Evolutionary conservation across 805 yeast species (phyloP), one percentile per base, ranked within the genome.

Genomic region (Candida palmyrensis): DNA sequence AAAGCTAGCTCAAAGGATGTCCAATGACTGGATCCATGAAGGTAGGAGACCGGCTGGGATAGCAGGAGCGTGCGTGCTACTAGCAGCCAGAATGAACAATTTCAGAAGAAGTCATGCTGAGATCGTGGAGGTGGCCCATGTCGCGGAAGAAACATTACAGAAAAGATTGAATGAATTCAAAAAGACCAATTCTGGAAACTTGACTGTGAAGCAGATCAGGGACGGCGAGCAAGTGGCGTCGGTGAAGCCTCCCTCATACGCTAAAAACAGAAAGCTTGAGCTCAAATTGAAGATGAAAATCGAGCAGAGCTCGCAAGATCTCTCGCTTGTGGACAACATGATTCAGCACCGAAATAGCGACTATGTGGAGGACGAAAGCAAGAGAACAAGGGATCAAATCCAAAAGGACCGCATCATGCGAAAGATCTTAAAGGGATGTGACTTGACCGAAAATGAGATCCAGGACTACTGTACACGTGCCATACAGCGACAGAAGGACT

Each of bases 31-130:
- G 97, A 83, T 92, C 45, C 85, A 81, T 53, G 95, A 87, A 59
- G 99, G 99, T 17, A 74, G 99, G 52, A 71, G 97, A 41, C 98
- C 99, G 0, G 97, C 98, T 0, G 98, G 99, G 48, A 77, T 92
- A 34, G 98, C 98, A 0, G 99, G 97, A 15, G 98, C 98, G 0
- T 88, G 97, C 58, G 68, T 92, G 2, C 55, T 94, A 28, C 62
- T 92, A 32, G 98, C 99, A 0, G 92, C 97, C 2, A 73, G 98
- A 58, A 94, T 92, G 97, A 92, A 92, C 59, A 89, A 89, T 51
- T 80, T 84, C 53, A 73, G 96, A 51, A 71, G 97, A 50, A 81
- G 95, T 2, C 96, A 90, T 55, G 75, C 89, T 1, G 97, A 94
- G 54, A 82, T 92, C 34, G 97, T 90, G 12, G 90, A 94, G 0